phyloP scores from a whole-genome alignment of 1,284 basidiomycete species.

The Mrakiaceae sp. region DNA sequence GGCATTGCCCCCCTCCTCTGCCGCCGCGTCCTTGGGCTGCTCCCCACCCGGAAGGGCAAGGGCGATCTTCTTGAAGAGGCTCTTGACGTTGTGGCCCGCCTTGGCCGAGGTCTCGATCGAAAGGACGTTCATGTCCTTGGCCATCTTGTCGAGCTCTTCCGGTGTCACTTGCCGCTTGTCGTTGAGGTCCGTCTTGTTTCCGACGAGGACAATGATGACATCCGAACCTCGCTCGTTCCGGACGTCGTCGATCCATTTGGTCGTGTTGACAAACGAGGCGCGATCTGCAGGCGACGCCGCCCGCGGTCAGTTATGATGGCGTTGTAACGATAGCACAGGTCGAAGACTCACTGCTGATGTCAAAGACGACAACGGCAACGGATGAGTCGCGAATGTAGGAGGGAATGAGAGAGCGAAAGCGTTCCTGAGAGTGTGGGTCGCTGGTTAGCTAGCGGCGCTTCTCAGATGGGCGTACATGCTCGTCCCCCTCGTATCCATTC shows the following conservation, averaged over 20 bases:
- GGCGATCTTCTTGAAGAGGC: slow-evolving; percentile 97
- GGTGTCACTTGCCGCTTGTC: slow-evolving; percentile 97
- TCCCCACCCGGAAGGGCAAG: slow-evolving; percentile 96
- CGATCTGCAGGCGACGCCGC: slow-evolving; percentile 50
- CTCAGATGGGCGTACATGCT: too few species aligned
- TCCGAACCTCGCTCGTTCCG: slow-evolving; percentile 94
- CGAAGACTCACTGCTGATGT: slow-evolving; percentile 81
- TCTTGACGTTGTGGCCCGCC: slow-evolving; percentile 98
- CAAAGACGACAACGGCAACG: slow-evolving; percentile 95
- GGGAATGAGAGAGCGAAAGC: slow-evolving; percentile 94
- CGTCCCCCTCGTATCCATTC: too few species aligned
- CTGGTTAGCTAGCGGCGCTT: too few species aligned
- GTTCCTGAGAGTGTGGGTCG: slow-evolving; percentile 50
- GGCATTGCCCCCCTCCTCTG: slow-evolving; percentile 18
- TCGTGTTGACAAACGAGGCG: slow-evolving; percentile 89
- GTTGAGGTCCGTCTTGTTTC: slow-evolving; percentile 96
- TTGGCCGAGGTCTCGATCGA: slow-evolving; percentile 99
- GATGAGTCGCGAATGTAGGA: slow-evolving; percentile 98
- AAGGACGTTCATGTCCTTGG: slow-evolving; percentile 90
- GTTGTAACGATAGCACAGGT: too few species aligned
- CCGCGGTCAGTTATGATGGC: too few species aligned
- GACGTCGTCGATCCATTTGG: slow-evolving; percentile 99
- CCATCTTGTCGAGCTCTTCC: slow-evolving; percentile 88
- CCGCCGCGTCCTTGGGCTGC: slow-evolving; percentile 10
- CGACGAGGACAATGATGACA: slow-evolving; percentile 96